Percentiles rank a stretch among this genome's conserved stretches.
Conservation (phyloP, 345 rosid genomes). For the Garcia nutans region DNA sequence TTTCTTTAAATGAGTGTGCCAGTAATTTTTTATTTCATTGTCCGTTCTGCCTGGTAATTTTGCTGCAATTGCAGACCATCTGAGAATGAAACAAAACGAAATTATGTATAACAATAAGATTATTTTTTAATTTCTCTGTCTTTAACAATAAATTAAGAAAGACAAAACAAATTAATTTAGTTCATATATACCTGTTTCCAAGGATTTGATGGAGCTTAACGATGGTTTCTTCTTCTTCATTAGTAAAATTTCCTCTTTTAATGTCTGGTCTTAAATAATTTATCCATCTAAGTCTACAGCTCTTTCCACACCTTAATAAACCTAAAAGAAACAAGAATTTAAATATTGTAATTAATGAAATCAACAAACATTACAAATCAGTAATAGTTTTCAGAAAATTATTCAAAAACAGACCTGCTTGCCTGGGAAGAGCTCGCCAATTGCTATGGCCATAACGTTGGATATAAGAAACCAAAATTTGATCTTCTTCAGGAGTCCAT, state of each 20-base stretch:
- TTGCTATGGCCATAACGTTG: constrained; percentile 14
- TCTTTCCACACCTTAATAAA: constrained; percentile 25
- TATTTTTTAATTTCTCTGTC: too few species aligned
- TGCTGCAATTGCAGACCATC: constrained; percentile 40
- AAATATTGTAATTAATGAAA: not conserved
- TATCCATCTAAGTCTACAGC: constrained; percentile 23
- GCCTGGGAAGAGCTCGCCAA: constrained; percentile 21
- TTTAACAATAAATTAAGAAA: too few species aligned
- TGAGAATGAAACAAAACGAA: constrained; percentile 6
- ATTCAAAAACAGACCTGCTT: constrained; percentile 10
- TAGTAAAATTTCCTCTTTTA: constrained; percentile 23
- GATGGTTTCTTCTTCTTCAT: constrained; percentile 23
- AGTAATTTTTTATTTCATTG: constrained; percentile 38
- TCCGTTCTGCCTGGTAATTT: constrained; percentile 38
- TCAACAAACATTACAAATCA: not conserved
- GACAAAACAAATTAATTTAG: too few species aligned
- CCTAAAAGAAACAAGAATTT: not conserved
- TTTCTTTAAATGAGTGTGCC: constrained; percentile 40
- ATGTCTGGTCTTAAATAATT: constrained; percentile 20
- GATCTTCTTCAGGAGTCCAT: constrained; percentile 26
- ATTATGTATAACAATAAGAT: too few species aligned
- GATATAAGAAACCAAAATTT: constrained; percentile 21
- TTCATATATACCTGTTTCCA: constrained; percentile 10
- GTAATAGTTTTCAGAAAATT: too few species aligned
- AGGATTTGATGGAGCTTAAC: not conserved